A percentile compares a stretch with the other conserved stretches of the same genome.
These are phyloP conservation scores for Psilocybe tampanensis DNA, from an alignment of 768 basidiomycete genomes.

Conservation along the genomic window DNA sequence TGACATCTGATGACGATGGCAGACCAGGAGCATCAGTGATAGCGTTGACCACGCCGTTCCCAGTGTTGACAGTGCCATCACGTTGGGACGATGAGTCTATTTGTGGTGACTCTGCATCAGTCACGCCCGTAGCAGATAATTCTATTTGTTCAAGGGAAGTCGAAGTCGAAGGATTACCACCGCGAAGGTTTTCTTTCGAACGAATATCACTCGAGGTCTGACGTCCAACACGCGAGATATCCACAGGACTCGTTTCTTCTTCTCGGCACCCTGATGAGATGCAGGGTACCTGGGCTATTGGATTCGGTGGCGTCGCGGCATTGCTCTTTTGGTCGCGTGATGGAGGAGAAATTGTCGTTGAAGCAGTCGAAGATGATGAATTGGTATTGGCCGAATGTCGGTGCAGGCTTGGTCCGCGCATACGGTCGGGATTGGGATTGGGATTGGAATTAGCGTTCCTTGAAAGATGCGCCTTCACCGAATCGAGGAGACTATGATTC, in stretches of 20 bases:
- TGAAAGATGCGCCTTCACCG: slow-evolving; percentile 49
- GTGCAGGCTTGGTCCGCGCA: neutral
- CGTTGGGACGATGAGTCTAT: neutral
- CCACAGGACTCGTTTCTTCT: neutral
- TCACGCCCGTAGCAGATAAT: neutral
- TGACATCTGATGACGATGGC: slow-evolving; percentile 14
- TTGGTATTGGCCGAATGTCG: neutral
- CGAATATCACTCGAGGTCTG: neutral
- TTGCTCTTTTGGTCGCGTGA: neutral
- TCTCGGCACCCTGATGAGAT: neutral
- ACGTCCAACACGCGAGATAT: slow-evolving; percentile 1
- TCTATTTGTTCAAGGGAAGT: neutral
- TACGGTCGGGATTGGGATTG: neutral
- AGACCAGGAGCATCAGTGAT: slow-evolving; percentile 10
- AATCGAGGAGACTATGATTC: slow-evolving; percentile 45
- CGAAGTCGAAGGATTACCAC: neutral
- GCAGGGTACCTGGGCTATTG: neutral
- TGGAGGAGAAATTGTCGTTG: neutral
- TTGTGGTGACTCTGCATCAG: too few relatives aligned
- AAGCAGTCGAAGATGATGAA: neutral
- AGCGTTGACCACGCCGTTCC: slow-evolving; percentile 11
- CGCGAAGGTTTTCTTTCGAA: neutral
- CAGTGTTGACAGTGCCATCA: slow-evolving; percentile 4
- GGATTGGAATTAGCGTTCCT: slow-evolving; percentile 3
- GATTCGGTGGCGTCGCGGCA: neutral